These are phyloP conservation scores for Candida fluviatilis DNA, from an alignment of 805 yeast genomes.

Conservation along the genomic window DNA sequence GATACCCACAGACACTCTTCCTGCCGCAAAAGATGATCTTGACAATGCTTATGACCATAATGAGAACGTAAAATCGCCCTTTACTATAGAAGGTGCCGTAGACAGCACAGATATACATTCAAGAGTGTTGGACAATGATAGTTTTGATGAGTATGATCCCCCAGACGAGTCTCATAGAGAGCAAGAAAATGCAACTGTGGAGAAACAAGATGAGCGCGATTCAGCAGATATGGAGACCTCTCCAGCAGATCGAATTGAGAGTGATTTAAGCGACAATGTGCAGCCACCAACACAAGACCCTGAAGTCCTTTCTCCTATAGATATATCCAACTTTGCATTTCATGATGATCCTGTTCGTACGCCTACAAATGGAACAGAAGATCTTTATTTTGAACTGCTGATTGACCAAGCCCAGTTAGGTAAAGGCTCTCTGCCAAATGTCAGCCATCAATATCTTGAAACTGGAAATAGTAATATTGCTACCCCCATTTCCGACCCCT, in stretches of 20 bases:
- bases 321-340: not conserved
- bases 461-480: not conserved
- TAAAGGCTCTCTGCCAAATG: not conserved
- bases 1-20: no score
- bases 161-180: not conserved
- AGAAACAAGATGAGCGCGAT: no score
- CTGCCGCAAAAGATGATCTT: no score
- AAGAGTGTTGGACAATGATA: no score
- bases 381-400: not conserved
- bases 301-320: not conserved
- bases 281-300: not conserved
- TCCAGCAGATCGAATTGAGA: no score
- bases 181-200: no score
- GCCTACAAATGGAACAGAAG: not conserved
- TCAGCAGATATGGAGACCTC: no score
- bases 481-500: not conserved
- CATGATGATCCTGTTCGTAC: not conserved
- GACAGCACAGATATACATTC: no score
- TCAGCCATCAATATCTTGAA: not conserved
- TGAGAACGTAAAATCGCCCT: no score
- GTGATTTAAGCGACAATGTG: no score
- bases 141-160: not conserved
- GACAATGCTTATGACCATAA: no score
- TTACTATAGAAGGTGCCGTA: no score
- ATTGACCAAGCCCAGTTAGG: not conserved